phyloP scores from a whole-genome alignment of 2,329 filamentous ascomycete genomes.

The Pestalotiopsis sp. region DNA sequence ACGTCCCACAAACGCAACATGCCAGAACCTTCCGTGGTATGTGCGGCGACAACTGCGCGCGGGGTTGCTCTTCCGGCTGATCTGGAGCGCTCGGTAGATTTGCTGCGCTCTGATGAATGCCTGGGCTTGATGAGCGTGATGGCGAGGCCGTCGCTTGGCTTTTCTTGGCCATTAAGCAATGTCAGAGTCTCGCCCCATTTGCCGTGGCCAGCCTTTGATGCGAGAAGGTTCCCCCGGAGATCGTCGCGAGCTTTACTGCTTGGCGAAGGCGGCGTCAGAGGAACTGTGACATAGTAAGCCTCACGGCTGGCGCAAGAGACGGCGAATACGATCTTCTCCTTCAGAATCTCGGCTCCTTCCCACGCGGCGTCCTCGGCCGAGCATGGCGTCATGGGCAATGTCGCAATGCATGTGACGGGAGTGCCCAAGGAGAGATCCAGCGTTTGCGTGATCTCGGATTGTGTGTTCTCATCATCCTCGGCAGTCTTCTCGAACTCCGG shows the following conservation, averaged over 20 bases:
- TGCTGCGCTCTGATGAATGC: slow-evolving; percentile 32
- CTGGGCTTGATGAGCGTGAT: slow-evolving; percentile 53
- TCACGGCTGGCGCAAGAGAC: slow-evolving; percentile 61
- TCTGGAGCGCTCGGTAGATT: slow-evolving; percentile 40
- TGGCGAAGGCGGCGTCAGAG: slow-evolving; percentile 63
- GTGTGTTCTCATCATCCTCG: slow-evolving; percentile 47
- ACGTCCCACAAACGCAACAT: slow-evolving; percentile 62
- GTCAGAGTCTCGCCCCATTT: slow-evolving; percentile 65
- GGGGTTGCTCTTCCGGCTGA: slow-evolving; percentile 29
- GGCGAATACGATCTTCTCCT: slow-evolving; percentile 62
- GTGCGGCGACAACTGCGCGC: slow-evolving; percentile 60
- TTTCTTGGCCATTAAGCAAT: slow-evolving; percentile 55
- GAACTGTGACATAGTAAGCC: slow-evolving; percentile 60
- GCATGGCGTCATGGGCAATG: slow-evolving; percentile 54
- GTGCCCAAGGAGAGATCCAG: slow-evolving; percentile 63
- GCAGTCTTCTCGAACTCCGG: slow-evolving; percentile 60
- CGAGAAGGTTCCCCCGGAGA: slow-evolving; percentile 51
- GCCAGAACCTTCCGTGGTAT: slow-evolving; percentile 62
- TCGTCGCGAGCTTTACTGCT: slow-evolving; percentile 60
- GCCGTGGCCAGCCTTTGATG: slow-evolving; percentile 59
- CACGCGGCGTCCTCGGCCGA: slow-evolving; percentile 50
- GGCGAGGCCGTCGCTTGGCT: slow-evolving; percentile 56
- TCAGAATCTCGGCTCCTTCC: slow-evolving; percentile 51
- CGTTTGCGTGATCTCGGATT: slow-evolving; percentile 60
- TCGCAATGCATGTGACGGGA: slow-evolving; percentile 57